phyloP scores from a whole-genome alignment of 306 rosid genomes.

The Fragaria ananassa region DNA sequence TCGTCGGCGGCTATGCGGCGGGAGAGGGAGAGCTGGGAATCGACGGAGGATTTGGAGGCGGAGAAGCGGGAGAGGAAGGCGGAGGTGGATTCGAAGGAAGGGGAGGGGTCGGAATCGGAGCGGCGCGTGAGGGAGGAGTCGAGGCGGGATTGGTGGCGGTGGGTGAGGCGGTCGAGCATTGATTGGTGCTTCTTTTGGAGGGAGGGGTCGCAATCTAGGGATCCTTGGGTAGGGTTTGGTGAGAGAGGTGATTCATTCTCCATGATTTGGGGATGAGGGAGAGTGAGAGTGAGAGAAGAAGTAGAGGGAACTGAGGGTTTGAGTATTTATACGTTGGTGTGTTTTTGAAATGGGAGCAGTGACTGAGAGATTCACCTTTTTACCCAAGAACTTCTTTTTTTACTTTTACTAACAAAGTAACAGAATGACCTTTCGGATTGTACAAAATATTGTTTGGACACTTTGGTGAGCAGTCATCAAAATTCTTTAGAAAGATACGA shows the following conservation, averaged over 20 bases:
- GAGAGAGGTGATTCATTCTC: background rate
- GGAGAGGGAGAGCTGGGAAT: conserved; percentile 40
- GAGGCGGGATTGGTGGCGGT: conserved; percentile 57
- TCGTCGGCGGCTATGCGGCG: conserved; percentile 38
- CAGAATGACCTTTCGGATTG: no score
- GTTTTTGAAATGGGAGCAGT: background rate
- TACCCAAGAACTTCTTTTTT: no score
- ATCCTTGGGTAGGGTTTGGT: conserved; percentile 17
- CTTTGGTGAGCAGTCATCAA: no score
- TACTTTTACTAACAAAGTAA: no score
- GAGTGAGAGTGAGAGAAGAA: background rate
- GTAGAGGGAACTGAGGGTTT: background rate
- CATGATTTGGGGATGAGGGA: background rate
- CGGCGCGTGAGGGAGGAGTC: conserved; percentile 33
- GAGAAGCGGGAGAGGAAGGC: conserved; percentile 60
- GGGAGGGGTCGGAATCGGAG: conserved; percentile 37
- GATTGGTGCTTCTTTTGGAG: conserved; percentile 63
- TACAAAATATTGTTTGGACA: no score
- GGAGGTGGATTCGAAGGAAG: conserved; percentile 44
- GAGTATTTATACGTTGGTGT: background rate
- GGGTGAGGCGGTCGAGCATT: conserved; percentile 70
- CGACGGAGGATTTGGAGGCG: conserved; percentile 47
- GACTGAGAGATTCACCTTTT: no score
- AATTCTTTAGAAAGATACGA: no score
- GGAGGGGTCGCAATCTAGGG: conserved; percentile 20